These are phyloP conservation scores for Triticum timopheevii DNA, from an alignment of 176 grass and related monocot genomes.

Conservation along the genomic window DNA sequence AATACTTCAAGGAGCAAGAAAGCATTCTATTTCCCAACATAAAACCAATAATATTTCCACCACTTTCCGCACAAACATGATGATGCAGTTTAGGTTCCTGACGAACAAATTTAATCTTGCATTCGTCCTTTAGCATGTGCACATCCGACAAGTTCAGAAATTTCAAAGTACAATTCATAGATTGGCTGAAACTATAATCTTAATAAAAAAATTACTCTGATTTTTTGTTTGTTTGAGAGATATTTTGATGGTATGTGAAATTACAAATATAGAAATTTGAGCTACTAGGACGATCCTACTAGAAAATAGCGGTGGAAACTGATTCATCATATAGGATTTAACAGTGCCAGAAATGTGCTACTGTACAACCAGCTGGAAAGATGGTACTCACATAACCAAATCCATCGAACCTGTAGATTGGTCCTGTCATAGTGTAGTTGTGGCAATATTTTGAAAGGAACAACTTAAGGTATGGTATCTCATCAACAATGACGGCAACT, in stretches of 20 bases:
- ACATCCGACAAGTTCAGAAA: not conserved
- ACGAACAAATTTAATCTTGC: not conserved
- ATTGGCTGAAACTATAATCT: not conserved
- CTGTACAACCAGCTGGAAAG: not conserved
- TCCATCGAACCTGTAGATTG: conserved; percentile 70
- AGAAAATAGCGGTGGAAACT: not conserved
- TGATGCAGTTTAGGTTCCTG: not conserved
- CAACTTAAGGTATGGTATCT: conserved; percentile 87
- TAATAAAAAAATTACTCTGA: not conserved
- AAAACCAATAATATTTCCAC: not conserved
- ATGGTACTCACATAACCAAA: conserved; percentile 87
- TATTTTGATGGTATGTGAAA: not conserved
- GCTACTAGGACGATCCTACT: not conserved
- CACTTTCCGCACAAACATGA: not conserved
- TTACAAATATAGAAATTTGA: not conserved
- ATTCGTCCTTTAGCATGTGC: not conserved
- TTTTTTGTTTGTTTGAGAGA: not conserved
- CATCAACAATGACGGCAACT: conserved; percentile 73
- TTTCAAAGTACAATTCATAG: not conserved
- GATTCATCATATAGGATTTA: not conserved
- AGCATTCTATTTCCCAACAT: not conserved
- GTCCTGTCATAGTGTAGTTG: conserved; percentile 74
- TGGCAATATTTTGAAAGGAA: conserved; percentile 58
- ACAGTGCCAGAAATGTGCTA: not conserved
- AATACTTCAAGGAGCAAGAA: conserved; percentile 6